These are phyloP conservation scores for Oryza glumipatula DNA, from an alignment of 176 grass and related monocot genomes.

Conservation along the genomic window DNA sequence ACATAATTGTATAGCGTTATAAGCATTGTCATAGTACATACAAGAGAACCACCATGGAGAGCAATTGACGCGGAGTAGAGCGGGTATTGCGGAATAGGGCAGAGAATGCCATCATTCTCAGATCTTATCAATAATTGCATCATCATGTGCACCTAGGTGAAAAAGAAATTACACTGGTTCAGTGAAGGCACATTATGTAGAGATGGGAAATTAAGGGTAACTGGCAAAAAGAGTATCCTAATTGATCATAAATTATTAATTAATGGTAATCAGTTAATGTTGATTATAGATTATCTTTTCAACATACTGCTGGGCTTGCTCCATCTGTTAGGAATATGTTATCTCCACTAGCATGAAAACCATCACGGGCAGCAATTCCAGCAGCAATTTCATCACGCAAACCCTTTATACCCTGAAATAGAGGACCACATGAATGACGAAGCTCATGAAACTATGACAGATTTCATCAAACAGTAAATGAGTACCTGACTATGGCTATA, in stretches of 20 bases:
- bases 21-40: conserved; percentile 57
- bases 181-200: conserved; percentile 17
- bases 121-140: conserved; percentile 92
- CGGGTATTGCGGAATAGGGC: conserved; percentile 94
- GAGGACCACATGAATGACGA: conserved; percentile 25
- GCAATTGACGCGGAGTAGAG: conserved; percentile 94
- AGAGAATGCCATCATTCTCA: conserved; percentile 97
- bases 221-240: conserved; percentile 5
- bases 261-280: background rate
- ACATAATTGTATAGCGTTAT: background rate
- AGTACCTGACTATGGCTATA: conserved; percentile 93
- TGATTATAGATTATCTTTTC: conserved; percentile 18
- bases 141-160: conserved; percentile 94
- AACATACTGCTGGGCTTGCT: conserved; percentile 86
- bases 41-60: conserved; percentile 96
- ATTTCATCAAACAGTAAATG: conserved; percentile 33
- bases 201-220: background rate
- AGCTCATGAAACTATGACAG: conserved; percentile 26
- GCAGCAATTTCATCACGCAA: conserved; percentile 91
- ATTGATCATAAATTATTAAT: conserved; percentile 15
- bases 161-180: conserved; percentile 28
- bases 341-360: conserved; percentile 79
- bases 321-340: conserved; percentile 94
- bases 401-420: conserved; percentile 86
- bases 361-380: conserved; percentile 85